Conservation (phyloP, 129 eudicot species). For the Flaveria bidentis region DNA sequence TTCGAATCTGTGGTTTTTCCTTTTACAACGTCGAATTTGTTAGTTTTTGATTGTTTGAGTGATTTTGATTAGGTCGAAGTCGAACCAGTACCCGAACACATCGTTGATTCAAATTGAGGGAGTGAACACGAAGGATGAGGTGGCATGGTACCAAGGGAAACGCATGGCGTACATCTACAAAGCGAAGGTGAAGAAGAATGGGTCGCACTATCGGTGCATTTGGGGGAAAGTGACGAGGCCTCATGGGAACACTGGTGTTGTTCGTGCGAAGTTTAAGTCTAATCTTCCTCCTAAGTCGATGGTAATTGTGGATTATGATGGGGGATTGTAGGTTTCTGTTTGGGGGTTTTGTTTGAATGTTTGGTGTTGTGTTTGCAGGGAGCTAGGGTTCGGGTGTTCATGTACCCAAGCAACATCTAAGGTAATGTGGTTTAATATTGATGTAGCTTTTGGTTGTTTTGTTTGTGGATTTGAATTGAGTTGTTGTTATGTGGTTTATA, state of each 20-base stretch:
- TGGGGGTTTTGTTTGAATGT: not conserved
- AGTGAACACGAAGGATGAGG: conserved; percentile 57
- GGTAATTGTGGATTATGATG: conserved; percentile 13
- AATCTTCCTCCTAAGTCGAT: conserved; percentile 50
- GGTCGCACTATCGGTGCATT: conserved; percentile 51
- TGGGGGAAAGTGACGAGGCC: conserved; percentile 52
- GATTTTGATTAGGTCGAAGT: conserved; percentile 36
- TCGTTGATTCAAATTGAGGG: conserved; percentile 49
- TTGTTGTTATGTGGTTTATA: not conserved
- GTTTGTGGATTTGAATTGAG: not conserved
- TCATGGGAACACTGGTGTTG: conserved; percentile 50
- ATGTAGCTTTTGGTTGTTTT: not conserved
- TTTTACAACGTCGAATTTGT: not conserved
- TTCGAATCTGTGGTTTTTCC: not conserved
- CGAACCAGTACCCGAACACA: conserved; percentile 50
- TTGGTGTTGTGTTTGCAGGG: conserved; percentile 47
- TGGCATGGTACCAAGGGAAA: conserved; percentile 54
- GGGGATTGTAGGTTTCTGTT: not conserved
- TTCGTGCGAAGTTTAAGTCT: conserved; percentile 49
- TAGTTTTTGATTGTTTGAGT: not conserved
- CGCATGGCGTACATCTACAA: conserved; percentile 54
- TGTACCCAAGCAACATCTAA: conserved; percentile 87
- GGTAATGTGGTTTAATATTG: conserved; percentile 32
- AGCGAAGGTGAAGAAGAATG: conserved; percentile 47
- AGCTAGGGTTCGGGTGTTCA: conserved; percentile 70